Evolutionary conservation across 1,284 basidiomycete genomes (phyloP).

Genomic region (Cutaneotrichosporon dermatis): DNA sequence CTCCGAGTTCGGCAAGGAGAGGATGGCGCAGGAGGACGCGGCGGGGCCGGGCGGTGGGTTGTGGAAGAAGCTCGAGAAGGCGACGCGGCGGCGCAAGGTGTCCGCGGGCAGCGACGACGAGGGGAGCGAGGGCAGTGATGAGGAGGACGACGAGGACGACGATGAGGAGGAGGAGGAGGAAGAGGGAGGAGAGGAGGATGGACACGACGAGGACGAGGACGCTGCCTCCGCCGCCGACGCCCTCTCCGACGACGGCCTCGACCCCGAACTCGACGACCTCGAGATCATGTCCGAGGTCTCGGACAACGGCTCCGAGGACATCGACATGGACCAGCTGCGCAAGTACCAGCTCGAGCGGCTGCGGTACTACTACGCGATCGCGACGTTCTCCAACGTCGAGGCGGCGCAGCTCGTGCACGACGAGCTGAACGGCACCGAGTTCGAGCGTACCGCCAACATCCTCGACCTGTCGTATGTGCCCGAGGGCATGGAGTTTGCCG

Average conservation of each 20-base stretch:
- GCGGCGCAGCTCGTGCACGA: conserved; percentile 76
- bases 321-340: conserved; percentile 76
- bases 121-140: neutral
- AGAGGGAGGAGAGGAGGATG: conserved; percentile 16
- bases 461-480: conserved; percentile 94
- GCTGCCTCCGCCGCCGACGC: neutral
- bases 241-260: conserved; percentile 10
- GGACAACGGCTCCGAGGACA: conserved; percentile 58
- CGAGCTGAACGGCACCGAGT: conserved; percentile 90
- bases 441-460: conserved; percentile 94
- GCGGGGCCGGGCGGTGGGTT: conserved; percentile 87
- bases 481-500: conserved; percentile 79
- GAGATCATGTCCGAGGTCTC: conserved; percentile 39
- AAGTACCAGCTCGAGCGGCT: conserved; percentile 92
- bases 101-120: neutral
- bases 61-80: conserved; percentile 51
- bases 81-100: conserved; percentile 6
- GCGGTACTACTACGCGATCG: conserved; percentile 95
- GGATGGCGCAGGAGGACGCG: conserved; percentile 79
- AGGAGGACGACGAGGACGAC: conserved; percentile 3
- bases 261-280: conserved; percentile 27
- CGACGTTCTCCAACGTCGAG: conserved; percentile 76
- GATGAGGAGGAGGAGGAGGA: conserved; percentile 12
- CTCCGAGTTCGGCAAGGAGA: conserved; percentile 85
- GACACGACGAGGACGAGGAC: too few relatives aligned